Evolutionary conservation across 2,329 filamentous ascomycete genomes (phyloP), one percentile per base, ranked within the genome.

Genomic region (Meredithiella fracta): DNA sequence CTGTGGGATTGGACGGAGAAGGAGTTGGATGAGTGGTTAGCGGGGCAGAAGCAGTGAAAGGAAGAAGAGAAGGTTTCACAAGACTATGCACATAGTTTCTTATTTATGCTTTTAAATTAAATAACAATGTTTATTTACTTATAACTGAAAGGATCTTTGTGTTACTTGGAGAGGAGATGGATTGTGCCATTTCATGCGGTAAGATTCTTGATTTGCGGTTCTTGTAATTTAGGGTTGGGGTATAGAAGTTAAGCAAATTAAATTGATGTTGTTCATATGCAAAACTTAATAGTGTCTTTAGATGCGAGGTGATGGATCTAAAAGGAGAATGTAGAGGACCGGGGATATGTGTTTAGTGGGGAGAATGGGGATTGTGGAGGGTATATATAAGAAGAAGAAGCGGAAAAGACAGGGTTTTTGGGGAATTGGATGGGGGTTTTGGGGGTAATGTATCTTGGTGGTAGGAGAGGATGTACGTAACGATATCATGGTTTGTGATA

Each of bases 1-100:
- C 38, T 68, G 52, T 69, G 67, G 67, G 64, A 66, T 9, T 69
- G 67, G 67, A 68, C 66, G 2, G 66, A 65, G 56, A 62, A 62
- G 44, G 66, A 69, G 59, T 53, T 68, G 29, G 58, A 61, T 7
- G 49, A 26, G 34, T 58, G 59, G 34, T 25, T 58, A 40, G 53
- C 49, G 20, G 47, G 34, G 14, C 42, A 31, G 11, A 31, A 53
- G 44, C 22, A 55, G 52, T 50, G 38, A 52, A 11, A 38, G 26
- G n/a, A 38, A n/a, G 38, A 2, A 51, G 29, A 22, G 31, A 22
- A 25, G 20, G 6, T 23, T 25, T 49, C 22, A 9, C 22, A 23
- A 6, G 23, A n/a, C 9, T 49, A 25, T 26, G 22, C n/a, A n/a
- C 6, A 42, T 42, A 20, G 11, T 20, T 42, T 42, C 38, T 42